Conservation (phyloP, 768 basidiomycete genomes). For the Naganishia friedmannii region DNA sequence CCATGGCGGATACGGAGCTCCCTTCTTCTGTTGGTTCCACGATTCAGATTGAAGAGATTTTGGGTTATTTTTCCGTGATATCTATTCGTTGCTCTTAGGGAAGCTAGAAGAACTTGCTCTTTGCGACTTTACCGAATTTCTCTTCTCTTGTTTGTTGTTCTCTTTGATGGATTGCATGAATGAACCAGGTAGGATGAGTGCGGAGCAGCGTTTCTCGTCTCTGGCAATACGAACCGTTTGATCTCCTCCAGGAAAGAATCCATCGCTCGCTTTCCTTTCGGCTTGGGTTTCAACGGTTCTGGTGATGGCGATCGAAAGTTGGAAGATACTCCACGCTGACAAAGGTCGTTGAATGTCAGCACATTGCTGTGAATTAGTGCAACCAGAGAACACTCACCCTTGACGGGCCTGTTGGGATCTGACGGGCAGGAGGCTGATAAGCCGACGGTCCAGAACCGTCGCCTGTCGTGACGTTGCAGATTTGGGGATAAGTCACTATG, state of each 20-base stretch:
- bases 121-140: slow-evolving; percentile 57
- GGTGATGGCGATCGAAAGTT: slow-evolving; percentile 57
- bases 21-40: slow-evolving; percentile 40
- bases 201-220: slow-evolving; percentile 30
- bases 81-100: neutral
- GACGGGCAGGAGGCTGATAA: slow-evolving; percentile 32
- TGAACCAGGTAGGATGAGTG: slow-evolving; percentile 15
- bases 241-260: slow-evolving; percentile 94
- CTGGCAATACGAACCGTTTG: slow-evolving; percentile 63
- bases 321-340: neutral
- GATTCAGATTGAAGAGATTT: neutral
- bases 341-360: neutral
- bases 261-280: slow-evolving; percentile 94
- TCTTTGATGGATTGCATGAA: slow-evolving; percentile 54
- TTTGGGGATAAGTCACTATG: neutral
- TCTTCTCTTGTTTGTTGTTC: slow-evolving; percentile 90
- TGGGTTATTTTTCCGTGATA: neutral
- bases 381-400: neutral
- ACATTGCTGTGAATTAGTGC: neutral
- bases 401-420: slow-evolving; percentile 24
- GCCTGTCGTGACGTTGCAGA: slow-evolving; percentile 8
- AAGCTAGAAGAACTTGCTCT: slow-evolving; percentile 36
- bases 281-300: slow-evolving; percentile 57
- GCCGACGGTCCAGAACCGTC: slow-evolving; percentile 10
- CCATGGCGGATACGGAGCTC: slow-evolving; percentile 84